phyloP scores from a whole-genome alignment of 345 rosid species.

The Gossypium stocksii region DNA sequence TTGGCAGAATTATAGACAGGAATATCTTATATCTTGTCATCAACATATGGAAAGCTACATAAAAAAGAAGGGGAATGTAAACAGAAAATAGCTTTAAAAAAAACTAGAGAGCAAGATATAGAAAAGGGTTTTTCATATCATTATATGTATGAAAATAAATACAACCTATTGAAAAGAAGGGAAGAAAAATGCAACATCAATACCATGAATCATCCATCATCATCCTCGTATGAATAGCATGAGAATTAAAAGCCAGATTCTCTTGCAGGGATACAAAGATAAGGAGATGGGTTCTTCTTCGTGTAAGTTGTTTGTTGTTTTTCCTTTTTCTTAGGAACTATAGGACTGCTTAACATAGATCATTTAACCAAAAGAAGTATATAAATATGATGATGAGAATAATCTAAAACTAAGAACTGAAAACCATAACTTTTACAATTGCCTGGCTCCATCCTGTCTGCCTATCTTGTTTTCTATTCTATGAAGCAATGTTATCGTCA shows the following conservation, averaged over 20 bases:
- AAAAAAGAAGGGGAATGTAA: not conserved
- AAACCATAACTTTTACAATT: slow-evolving; percentile 25
- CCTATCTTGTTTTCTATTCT: slow-evolving; percentile 29
- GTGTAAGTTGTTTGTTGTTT: not conserved
- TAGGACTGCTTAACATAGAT: not conserved
- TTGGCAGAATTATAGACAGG: not conserved
- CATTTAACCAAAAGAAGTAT: slow-evolving; percentile 11
- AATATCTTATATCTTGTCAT: not conserved
- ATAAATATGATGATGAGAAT: not conserved
- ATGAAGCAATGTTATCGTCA: slow-evolving; percentile 20
- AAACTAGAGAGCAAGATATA: not conserved
- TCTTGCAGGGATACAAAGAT: not conserved
- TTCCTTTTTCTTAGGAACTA: slow-evolving; percentile 14
- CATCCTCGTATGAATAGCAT: not conserved
- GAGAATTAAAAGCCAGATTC: slow-evolving; percentile 5
- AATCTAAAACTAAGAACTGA: slow-evolving; percentile 14
- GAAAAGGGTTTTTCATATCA: not conserved
- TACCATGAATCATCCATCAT: not conserved
- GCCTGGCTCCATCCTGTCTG: slow-evolving; percentile 81
- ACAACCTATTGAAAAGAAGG: slow-evolving; percentile 4
- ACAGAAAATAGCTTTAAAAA: not conserved
- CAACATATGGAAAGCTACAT: not conserved
- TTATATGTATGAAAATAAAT: slow-evolving; percentile 2
- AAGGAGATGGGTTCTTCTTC: slow-evolving; percentile 19
- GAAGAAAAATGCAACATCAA: slow-evolving; percentile 18